A percentile compares a stretch with the other conserved stretches of the same genome.
These are phyloP conservation scores for Trypanosoma brucei DNA, from an alignment of 208 protist species.

Conservation along the genomic window DNA sequence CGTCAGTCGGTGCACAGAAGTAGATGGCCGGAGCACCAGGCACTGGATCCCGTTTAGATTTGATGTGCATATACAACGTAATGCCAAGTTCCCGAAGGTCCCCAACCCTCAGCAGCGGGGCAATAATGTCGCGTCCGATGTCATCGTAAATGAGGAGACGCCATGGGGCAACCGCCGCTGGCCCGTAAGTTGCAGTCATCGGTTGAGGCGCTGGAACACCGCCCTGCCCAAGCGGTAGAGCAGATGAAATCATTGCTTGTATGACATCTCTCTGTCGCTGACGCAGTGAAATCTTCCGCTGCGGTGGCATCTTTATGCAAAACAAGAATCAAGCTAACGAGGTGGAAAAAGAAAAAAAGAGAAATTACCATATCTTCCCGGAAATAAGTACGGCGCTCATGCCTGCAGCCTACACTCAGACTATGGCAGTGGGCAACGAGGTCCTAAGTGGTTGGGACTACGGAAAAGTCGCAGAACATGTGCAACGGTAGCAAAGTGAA, in stretches of 20 bases:
- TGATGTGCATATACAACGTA: conserved; percentile 87
- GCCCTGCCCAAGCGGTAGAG: conserved; percentile 47
- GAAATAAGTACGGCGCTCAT: too few relatives aligned
- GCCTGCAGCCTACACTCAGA: too few relatives aligned
- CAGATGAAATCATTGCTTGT: conserved; percentile 62
- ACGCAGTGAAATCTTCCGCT: conserved; percentile 57
- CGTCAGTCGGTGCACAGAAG: conserved; percentile 83
- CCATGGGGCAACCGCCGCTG: conserved; percentile 50
- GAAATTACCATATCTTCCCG: too few relatives aligned
- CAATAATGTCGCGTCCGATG: conserved; percentile 82
- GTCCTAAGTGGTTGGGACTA: too few relatives aligned
- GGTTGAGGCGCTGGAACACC: conserved; percentile 28
- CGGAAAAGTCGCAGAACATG: too few relatives aligned
- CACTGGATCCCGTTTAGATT: conserved; percentile 72
- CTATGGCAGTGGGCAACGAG: too few relatives aligned
- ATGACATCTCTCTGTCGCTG: conserved; percentile 63
- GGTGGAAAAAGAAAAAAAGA: not conserved
- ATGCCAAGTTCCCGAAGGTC: conserved; percentile 85
- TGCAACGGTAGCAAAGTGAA: too few relatives aligned
- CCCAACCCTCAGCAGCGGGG: conserved; percentile 81
- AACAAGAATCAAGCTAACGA: too few relatives aligned
- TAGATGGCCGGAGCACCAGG: conserved; percentile 88
- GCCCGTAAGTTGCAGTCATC: conserved; percentile 4
- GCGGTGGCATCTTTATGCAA: conserved; percentile 5
- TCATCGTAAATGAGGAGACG: conserved; percentile 89